These are phyloP conservation scores for Malus sieversii DNA, from an alignment of 306 rosid species.

Conservation along the genomic window DNA sequence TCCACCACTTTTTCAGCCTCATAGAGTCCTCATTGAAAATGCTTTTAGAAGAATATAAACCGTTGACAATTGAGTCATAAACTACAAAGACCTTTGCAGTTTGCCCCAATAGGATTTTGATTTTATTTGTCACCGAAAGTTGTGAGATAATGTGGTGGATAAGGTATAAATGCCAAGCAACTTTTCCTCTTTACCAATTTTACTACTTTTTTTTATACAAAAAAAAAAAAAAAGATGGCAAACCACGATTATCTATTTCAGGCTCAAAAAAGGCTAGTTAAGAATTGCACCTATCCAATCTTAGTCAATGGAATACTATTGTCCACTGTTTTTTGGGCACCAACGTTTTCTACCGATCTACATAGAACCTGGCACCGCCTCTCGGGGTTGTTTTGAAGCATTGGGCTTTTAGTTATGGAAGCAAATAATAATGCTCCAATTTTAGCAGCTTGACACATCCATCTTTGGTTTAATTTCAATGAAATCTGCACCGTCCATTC, in stretches of 20 bases:
- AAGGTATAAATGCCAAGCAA: slow-evolving; percentile 35
- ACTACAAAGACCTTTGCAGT: not conserved
- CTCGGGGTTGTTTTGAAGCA: not conserved
- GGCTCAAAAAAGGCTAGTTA: no score
- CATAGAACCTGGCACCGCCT: slow-evolving; percentile 21
- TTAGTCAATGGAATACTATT: not conserved
- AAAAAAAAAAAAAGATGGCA: no score
- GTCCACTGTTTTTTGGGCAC: not conserved
- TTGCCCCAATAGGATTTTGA: not conserved
- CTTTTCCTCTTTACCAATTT: not conserved
- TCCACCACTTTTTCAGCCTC: no score
- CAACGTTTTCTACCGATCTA: not conserved
- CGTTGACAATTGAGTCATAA: not conserved
- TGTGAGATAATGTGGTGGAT: slow-evolving; percentile 3
- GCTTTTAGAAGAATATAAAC: not conserved
- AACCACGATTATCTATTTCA: no score
- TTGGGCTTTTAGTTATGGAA: not conserved
- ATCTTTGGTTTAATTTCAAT: not conserved
- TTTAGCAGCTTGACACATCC: not conserved
- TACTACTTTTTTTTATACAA: not conserved
- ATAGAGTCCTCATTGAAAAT: no score
- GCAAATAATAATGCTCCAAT: not conserved
- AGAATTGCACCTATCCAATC: not conserved
- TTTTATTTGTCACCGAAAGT: slow-evolving; percentile 17
- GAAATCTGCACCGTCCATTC: not conserved